Conservation (phyloP, 805 yeast species). For the Zygosaccharomyces rouxii region DNA sequence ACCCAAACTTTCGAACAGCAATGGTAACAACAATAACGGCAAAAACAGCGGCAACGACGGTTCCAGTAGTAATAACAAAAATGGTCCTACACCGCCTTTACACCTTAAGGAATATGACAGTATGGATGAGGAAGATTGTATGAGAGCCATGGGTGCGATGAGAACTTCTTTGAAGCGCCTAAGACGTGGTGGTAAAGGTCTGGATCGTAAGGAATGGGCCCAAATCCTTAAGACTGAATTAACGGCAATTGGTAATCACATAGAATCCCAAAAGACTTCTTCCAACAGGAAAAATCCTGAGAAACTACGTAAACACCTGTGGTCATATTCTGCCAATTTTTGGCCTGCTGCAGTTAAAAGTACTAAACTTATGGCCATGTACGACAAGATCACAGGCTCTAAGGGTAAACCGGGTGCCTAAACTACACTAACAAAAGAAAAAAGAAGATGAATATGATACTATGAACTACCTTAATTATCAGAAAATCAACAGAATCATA, state of each 20-base stretch:
- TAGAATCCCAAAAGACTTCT: conserved; percentile 40
- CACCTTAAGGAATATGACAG: conserved; percentile 57
- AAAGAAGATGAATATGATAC: not conserved
- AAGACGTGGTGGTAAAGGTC: conserved; percentile 66
- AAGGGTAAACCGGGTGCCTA: not conserved
- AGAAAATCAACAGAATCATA: not conserved
- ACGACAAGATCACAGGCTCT: conserved; percentile 45
- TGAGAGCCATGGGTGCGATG: conserved; percentile 58
- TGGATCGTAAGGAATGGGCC: conserved; percentile 77
- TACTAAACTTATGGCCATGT: conserved; percentile 70
- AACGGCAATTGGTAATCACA: conserved; percentile 68
- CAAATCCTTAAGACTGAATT: conserved; percentile 62
- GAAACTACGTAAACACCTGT: conserved; percentile 57
- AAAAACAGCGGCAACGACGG: conserved; percentile 1
- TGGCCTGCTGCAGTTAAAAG: conserved; percentile 89
- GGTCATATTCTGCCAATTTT: conserved; percentile 78
- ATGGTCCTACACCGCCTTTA: conserved; percentile 7
- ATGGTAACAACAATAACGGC: conserved; percentile 1
- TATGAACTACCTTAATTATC: not conserved
- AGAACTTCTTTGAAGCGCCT: conserved; percentile 60
- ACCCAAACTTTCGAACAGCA: conserved; percentile 5
- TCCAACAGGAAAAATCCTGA: conserved; percentile 33
- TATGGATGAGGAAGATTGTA: conserved; percentile 72
- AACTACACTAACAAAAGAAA: not conserved
- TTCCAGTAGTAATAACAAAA: not conserved